Base-by-base conservation (phyloP, 192 early-diverging fungal species). In the Rhizoclosmatium sp. region DNA sequence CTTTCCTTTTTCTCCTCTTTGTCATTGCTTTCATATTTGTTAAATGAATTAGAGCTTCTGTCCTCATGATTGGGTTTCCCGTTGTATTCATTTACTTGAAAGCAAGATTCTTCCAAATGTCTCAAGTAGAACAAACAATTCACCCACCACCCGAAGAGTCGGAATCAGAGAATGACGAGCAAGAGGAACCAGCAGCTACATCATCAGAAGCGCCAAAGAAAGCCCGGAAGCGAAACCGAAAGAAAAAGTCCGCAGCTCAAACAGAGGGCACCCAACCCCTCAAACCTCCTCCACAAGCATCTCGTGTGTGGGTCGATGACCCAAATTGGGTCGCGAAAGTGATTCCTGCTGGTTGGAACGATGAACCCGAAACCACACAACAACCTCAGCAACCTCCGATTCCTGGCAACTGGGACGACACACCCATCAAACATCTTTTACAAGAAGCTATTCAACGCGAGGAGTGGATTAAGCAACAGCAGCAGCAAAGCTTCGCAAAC, bases 331-430 rank as follows among this genome's bases (percentile, higher is more conserved):
- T 31, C 10, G 16, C 7, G 19, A 78, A 45, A 21, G 49, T 66
- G 12, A 31, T 78, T 42, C 47, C 76, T 16, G 76, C 76, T 9
- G 76, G 76, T 46, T 78, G 76, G 76, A n/a, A n/a, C n/a, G n/a
- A n/a, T n/a, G n/a, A n/a, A n/a, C 16, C 40, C 7, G 45, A 1
- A 41, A 46, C 16, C 42, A 54, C 23, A 9, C 48, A 39, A 49
- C 62, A 65, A 42, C 62, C 4, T 7, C 31, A 23, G n/a, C 31
- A 4, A 23, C 5, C 45, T 40, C 5, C n/a, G 19, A 7, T 47
- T n/a, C 67, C 67, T 3, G 9, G 3, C 9, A 47, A 47, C 7
- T 69, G 67, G 67, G 67, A 69, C n/a, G 67, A 69, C n/a, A n/a
- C 67, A 4, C 67, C 67, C 3, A n/a, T 69, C 45, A 40, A 47